Conservation (phyloP, 2,329 filamentous ascomycete genomes). For the Pseudogymnoascus sp. region DNA sequence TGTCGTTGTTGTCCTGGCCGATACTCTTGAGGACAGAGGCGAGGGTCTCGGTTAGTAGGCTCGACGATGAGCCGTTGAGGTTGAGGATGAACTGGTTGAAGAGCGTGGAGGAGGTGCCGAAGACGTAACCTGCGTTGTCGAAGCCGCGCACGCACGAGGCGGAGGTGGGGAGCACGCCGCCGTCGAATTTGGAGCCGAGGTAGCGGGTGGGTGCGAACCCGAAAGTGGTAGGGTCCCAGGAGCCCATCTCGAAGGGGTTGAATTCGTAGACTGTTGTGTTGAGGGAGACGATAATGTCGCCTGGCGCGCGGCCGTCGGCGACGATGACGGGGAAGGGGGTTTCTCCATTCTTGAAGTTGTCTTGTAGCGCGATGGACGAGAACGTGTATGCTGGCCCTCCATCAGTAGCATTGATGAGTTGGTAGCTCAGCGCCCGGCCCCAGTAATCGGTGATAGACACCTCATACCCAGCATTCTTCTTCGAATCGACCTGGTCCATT, state of each 20-base stretch:
- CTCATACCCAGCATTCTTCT: constrained; percentile 55
- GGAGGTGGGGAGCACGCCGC: constrained; percentile 47
- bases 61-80: constrained; percentile 45
- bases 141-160: constrained; percentile 67
- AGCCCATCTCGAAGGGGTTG: constrained; percentile 72
- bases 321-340: constrained; percentile 69
- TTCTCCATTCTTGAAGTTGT: constrained; percentile 53
- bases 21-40: constrained; percentile 45
- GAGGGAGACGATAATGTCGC: constrained; percentile 51
- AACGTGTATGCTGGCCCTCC: constrained; percentile 74
- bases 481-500: constrained; percentile 48
- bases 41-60: constrained; percentile 44
- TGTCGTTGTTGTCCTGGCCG: constrained; percentile 56
- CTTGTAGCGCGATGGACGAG: constrained; percentile 63
- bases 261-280: constrained; percentile 74
- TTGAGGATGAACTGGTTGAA: constrained; percentile 72
- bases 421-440: constrained; percentile 78
- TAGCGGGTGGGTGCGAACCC: constrained; percentile 65
- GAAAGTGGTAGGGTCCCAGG: constrained; percentile 63
- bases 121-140: constrained; percentile 74
- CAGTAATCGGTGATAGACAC: constrained; percentile 81
- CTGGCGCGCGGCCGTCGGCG: constrained; percentile 57
- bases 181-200: constrained; percentile 63
- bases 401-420: constrained; percentile 67
- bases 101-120: constrained; percentile 77